These are phyloP conservation scores for Dysphania ambrosioides DNA, from an alignment of 148 eudicot genomes.

Conservation along the genomic window DNA sequence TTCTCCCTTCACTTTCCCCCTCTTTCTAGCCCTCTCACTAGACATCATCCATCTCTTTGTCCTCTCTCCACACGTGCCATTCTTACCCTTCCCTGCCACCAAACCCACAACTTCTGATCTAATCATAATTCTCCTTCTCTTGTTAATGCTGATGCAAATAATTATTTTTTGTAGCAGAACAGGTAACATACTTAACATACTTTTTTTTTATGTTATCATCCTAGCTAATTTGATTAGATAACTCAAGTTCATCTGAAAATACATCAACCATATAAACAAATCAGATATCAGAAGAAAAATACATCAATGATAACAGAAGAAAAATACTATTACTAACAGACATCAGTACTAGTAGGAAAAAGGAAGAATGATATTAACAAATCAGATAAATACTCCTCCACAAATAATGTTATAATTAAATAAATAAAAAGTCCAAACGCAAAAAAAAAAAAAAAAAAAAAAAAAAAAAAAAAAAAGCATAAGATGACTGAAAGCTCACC, in stretches of 20 bases:
- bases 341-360: neutral
- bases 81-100: conserved; percentile 22
- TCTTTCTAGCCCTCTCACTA: conserved; percentile 20
- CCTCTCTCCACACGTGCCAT: conserved; percentile 60
- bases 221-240: neutral
- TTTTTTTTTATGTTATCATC: neutral
- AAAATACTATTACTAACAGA: neutral
- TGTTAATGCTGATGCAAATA: neutral
- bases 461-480: neutral
- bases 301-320: neutral
- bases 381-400: neutral
- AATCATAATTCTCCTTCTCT: conserved; percentile 5
- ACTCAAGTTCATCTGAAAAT: neutral
- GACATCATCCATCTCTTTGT: conserved; percentile 29
- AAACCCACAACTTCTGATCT: conserved; percentile 22
- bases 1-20: neutral
- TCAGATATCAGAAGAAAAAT: neutral
- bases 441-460: neutral
- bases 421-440: neutral
- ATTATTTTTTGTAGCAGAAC: neutral
- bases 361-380: neutral
- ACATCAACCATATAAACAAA: neutral
- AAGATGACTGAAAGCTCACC: conserved; percentile 20
- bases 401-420: too few relatives aligned
- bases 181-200: neutral